Base-by-base conservation (phyloP, 345 rosid genomes). In the Aethionema arabicum region DNA sequence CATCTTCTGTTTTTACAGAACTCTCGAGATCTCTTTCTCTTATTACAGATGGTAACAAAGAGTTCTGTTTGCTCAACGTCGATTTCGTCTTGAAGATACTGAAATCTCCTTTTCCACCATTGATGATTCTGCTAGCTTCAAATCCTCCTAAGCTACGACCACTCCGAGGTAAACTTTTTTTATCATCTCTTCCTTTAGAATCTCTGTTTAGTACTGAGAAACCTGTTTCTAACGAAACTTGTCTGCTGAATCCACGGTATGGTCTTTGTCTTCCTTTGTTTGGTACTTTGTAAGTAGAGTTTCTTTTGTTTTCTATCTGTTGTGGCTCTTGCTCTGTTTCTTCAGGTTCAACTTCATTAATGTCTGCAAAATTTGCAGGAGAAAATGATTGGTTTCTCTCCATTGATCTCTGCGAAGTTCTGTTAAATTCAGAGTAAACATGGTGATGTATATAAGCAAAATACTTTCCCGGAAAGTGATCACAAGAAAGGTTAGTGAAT, bases 141-240 rank as follows among this genome's bases (percentile, higher is more conserved):
- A 86, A 89, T 9, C 98, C 95, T 8, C 90, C 93, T 43, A 91
- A 86, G 69, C 98, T 86, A 30, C 72, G 77, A 21, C 91, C 98
- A 64, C 91, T 89, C 63, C 98, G 84, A 4, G 80, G 70, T 66
- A 89, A 85, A 66, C 36, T 63, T 74, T 36, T 82, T 56, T 77
- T 76, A 9, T 80, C 86, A 55, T 85, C 82, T 41, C 78, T 80
- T 14, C 84, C 78, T 60, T 67, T 70, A 11, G 84, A 73, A 52
- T 85, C 84, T 56, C 76, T 74, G 33, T 70, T 74, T 12, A 92
- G 76, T 5, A 70, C 98, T 6, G 90, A 78, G 70, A 91, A 92
- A 0, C 98, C 96, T 0, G 98, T 88, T 75, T 86, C 98, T 2
- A 92, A 63, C 0, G 98, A 92, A 29, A 92, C 87, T 41, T 89